Evolutionary conservation across 306 rosid species (phyloP), one percentile per base, ranked within the genome.

Genomic region (Cyamopsis tetragonoloba): DNA sequence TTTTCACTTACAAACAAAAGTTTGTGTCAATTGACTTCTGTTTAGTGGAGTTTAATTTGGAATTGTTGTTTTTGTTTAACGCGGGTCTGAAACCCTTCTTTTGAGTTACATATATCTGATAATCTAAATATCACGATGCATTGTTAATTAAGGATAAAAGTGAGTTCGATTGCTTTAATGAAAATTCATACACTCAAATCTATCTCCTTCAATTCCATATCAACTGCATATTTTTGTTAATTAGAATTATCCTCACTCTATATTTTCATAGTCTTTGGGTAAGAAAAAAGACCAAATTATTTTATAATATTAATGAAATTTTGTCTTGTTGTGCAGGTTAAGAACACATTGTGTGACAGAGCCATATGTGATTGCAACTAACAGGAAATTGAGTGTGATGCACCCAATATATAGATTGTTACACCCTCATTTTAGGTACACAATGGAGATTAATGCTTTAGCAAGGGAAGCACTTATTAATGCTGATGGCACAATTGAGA

Each of bases 351-450:
- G 83, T 63, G 86, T 34, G 14, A 81, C 92, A 20, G 98, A 93
- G 55, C 96, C 98, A 0, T 93, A 87, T 61, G 75, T 93, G n/a
- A 89, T 93, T 18, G 95, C 96, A 1, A 76, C 97, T 4, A 76
- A 84, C 13, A 84, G 98, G 17, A 96, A 89, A 62, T 84, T 93
- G 0, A 93, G 98, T 70, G 88, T 30, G 72, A 66, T 86, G 80
- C 98, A 93, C 42, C 98, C 98, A 28, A 86, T 93, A 54, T 79
- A 85, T 7, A 84, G 71, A 67, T 58, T 92, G 48, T 51, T 93
- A 58, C 93, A 81, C 48, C 98, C 98, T 28, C 97, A 93, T 73
- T 88, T 89, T 56, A 85, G 97, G 53, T 88, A 86, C 82, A 89
- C 97, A 0, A 64, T 93, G 66, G 95, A 89, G 78, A 88, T 93